A percentile compares a stretch with the other conserved stretches of the same genome.
Evolutionary conservation across 768 basidiomycete genomes (phyloP).

Genomic region (Leccinum uliginosum): DNA sequence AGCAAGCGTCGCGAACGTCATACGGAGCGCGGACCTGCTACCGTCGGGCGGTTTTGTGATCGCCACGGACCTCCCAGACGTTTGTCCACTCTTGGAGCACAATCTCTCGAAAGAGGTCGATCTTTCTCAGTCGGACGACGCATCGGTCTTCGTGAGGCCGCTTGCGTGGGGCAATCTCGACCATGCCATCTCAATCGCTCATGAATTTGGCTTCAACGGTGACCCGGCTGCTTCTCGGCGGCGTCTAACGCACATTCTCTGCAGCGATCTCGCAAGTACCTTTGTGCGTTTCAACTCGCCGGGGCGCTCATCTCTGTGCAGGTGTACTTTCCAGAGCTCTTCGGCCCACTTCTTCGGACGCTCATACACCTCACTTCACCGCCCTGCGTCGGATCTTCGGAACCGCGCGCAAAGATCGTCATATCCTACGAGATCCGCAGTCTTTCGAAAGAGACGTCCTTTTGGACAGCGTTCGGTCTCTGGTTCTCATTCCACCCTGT

Average conservation of each 20-base stretch:
- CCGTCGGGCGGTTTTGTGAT: constrained; percentile 31
- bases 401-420: constrained; percentile 37
- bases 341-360: constrained; percentile 71
- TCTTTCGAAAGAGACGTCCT: constrained; percentile 63
- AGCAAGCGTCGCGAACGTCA: constrained; percentile 40
- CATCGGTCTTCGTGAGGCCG: constrained; percentile 42
- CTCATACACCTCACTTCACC: constrained; percentile 68
- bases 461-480: constrained; percentile 77
- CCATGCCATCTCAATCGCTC: constrained; percentile 39
- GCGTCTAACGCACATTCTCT: constrained; percentile 61
- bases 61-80: constrained; percentile 77
- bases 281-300: neutral
- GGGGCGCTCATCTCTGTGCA: constrained; percentile 24
- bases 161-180: constrained; percentile 65
- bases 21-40: constrained; percentile 17
- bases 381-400: constrained; percentile 28
- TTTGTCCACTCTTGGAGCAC: constrained; percentile 45
- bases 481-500: constrained; percentile 70
- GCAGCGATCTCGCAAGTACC: constrained; percentile 74
- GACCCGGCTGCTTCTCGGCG: neutral
- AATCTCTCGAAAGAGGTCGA: constrained; percentile 29
- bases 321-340: constrained; percentile 84
- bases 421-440: constrained; percentile 79
- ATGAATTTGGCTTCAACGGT: constrained; percentile 30
- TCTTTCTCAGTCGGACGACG: constrained; percentile 11